Base-by-base conservation (phyloP, 2,329 filamentous ascomycete species). In the Ilyonectria destructans region DNA sequence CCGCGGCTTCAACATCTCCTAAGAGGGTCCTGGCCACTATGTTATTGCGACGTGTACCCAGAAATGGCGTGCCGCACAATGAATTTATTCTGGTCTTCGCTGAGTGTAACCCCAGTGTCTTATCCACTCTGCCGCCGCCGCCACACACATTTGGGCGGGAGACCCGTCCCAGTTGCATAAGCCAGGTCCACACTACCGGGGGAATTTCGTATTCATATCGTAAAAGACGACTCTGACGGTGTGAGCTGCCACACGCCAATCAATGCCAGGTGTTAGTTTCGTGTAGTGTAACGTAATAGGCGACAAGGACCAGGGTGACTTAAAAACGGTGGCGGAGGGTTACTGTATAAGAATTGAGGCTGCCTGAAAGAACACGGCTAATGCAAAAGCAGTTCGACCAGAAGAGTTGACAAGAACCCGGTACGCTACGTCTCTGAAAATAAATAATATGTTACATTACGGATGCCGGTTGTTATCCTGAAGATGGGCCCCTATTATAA, bases 151-250 rank as follows among this genome's bases (percentile, higher is more conserved):
- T 54, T 54, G 7, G 23, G 48, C 58, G 49, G 58, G 23, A 23
- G 23, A 4, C 37, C 58, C 49, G 49, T 61, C 58, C 48, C 49
- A 61, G n/a, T 2, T 61, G 58, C 58, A 61, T n/a, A 59, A 26
- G 31, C 29, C 52, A 35, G 13, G 29, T 1, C 57, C 57, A 23
- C 35, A 23, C 48, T 12, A 12, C 48, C 33, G 48, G 48, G 58
- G 58, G 40, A 37, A 61, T 61, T 61, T 61, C 58, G 58, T 54
- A 61, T 61, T 61, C 37, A 54, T 23, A 54, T 46, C 58, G 48
- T 37, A 61, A 54, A 61, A 61, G 45, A 31, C 40, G 58, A 51
- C 49, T 61, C 48, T 45, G 58, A 33, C 58, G 58, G 51, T 61
- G 37, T 15, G 33, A 55, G 51, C 49, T 61, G 49, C 35, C 21